These are phyloP conservation scores for Rachicladosporium sp. DNA, from an alignment of 2,329 filamentous ascomycete species.

Conservation along the genomic window DNA sequence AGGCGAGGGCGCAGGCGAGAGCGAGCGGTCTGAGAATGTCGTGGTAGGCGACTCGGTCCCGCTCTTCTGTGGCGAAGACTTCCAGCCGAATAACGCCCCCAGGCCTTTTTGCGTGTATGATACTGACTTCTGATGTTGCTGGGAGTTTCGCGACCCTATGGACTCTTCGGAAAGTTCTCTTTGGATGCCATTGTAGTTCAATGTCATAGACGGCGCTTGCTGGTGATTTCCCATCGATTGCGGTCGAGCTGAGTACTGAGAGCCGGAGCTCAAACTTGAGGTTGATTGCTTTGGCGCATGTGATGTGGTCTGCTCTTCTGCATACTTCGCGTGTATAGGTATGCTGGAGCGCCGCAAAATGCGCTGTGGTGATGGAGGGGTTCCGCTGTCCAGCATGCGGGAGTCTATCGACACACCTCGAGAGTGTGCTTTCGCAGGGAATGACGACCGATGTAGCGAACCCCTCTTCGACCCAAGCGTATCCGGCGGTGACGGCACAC, in stretches of 20 bases:
- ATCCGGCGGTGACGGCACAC: too few relatives aligned
- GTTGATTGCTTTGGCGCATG: slow-evolving; percentile 15
- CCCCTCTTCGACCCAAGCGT: too few relatives aligned
- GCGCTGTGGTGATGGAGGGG: slow-evolving; percentile 12
- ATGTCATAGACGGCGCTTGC: slow-evolving; percentile 14
- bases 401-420: slow-evolving; percentile 18
- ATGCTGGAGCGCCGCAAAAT: slow-evolving; percentile 14
- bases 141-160: slow-evolving; percentile 3
- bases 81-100: slow-evolving; percentile 57
- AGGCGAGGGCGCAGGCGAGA: slow-evolving; percentile 48
- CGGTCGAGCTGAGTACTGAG: slow-evolving; percentile 4
- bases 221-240: too few relatives aligned
- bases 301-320: slow-evolving; percentile 12
- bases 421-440: slow-evolving; percentile 9
- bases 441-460: too few relatives aligned
- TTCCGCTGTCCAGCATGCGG: slow-evolving; percentile 11
- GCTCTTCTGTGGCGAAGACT: slow-evolving; percentile 41
- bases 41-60: slow-evolving; percentile 44
- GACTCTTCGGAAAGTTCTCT: slow-evolving; percentile 23
- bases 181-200: slow-evolving; percentile 23
- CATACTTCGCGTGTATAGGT: slow-evolving; percentile 16
- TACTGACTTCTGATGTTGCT: too few relatives aligned
- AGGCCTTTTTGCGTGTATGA: slow-evolving; percentile 24
- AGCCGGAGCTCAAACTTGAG: slow-evolving; percentile 14
- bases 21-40: slow-evolving; percentile 48